phyloP scores from a whole-genome alignment of 2,329 filamentous ascomycete genomes.

The Bipolaris sorokiniana region DNA sequence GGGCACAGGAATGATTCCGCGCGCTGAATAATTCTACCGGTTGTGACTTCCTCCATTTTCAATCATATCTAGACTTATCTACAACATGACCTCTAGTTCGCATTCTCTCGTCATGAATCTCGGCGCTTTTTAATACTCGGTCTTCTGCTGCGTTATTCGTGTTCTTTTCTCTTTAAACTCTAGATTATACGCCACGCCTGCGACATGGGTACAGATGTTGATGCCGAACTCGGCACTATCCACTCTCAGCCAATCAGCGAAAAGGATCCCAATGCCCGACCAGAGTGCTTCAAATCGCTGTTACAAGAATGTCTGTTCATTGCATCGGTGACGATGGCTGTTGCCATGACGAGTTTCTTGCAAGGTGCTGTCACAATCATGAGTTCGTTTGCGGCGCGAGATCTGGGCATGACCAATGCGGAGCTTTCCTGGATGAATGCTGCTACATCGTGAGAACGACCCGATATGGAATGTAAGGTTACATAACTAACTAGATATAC shows the following conservation, averaged over 20 bases:
- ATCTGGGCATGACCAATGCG: conserved; percentile 67
- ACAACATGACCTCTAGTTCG: too few species aligned
- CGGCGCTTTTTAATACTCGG: too few species aligned
- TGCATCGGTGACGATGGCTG: conserved; percentile 69
- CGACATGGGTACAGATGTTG: conserved; percentile 20
- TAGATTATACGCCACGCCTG: neutral
- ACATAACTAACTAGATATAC: neutral
- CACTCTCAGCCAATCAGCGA: conserved; percentile 30
- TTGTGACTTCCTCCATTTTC: neutral
- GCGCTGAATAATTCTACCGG: conserved; percentile 24
- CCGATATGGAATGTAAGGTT: neutral
- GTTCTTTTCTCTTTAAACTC: conserved; percentile 3
- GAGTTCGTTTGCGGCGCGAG: conserved; percentile 64
- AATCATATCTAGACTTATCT: neutral
- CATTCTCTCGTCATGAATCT: too few species aligned
- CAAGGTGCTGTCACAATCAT: conserved; percentile 66
- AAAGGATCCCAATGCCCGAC: conserved; percentile 50
- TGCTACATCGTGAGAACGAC: conserved; percentile 59
- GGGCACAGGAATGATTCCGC: conserved; percentile 21
- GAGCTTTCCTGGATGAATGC: conserved; percentile 72
- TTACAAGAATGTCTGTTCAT: conserved; percentile 70
- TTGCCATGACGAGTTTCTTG: conserved; percentile 67
- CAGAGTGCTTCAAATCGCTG: conserved; percentile 67
- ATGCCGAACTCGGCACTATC: conserved; percentile 20
- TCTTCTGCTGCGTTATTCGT: neutral